Base-by-base conservation (phyloP, 2,329 filamentous ascomycete species). In the Orbilia oligospora region DNA sequence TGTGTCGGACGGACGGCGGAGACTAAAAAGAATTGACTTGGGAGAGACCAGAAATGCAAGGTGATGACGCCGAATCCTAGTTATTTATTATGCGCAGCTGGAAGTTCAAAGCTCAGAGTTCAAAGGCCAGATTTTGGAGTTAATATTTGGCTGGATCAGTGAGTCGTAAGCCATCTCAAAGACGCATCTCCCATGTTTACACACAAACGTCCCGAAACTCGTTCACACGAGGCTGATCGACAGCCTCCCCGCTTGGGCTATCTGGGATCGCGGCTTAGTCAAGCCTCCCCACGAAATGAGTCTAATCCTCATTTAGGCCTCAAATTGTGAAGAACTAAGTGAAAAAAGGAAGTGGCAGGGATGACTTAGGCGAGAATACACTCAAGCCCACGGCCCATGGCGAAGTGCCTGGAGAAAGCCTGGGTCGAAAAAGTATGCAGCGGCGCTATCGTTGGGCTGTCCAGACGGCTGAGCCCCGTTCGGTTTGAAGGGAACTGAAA, bases 181-280 rank as follows among this genome's bases (percentile, higher is more conserved):
- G 38, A 73, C 48, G 66, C 71, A 75, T 75, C 53, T 63, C 69
- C 38, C 56, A 75, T 38, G 41, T 66, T 55, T 44, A 38, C 58
- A 41, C 64, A 44, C 65, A 70, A 49, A 58, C 46, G 65, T 48
- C 64, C 71, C 71, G 53, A 65, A 76, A 58, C 46, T 51, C 55
- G 55, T 55, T 24, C 65, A 46, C 71, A 67, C 73, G 73, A 77
- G 73, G 73, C 73, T 77, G 73, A 77, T 77, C 61, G 63, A 63
- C 12, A 77, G 73, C 14, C 73, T 77, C 66, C 66, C 67, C 66
- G 49, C 58, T 56, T 53, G n/a, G 41, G 41, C 67, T 68, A 20
- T 6, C 63, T 61, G 71, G 33, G 30, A 63, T 67, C 67, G 49
- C 61, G 73, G 66, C 63, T 67, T 71, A 53, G 61, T 66, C 51